Conservation (phyloP, 2,329 filamentous ascomycete species). For the Hortaea sp. region DNA sequence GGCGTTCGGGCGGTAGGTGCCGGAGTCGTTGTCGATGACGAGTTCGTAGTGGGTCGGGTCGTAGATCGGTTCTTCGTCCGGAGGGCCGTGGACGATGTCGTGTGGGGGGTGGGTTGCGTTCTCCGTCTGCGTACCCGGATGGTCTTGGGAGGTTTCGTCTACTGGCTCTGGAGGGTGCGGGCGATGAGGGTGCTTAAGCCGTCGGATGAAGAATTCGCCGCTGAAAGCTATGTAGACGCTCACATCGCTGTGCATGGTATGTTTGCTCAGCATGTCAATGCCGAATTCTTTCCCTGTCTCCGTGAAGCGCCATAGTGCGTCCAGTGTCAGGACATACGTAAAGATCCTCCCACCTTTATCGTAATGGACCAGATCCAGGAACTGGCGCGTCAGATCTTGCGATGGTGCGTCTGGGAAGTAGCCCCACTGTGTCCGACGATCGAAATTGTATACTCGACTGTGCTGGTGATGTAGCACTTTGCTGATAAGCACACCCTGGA, state of each 20-base stretch:
- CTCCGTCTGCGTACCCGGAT: slow-evolving; percentile 29
- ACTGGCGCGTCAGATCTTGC: slow-evolving; percentile 62
- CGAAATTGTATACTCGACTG: slow-evolving; percentile 78
- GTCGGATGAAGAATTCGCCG: slow-evolving; percentile 84
- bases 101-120: slow-evolving; percentile 43
- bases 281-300: slow-evolving; percentile 94
- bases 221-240: slow-evolving; percentile 84
- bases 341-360: slow-evolving; percentile 79
- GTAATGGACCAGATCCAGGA: slow-evolving; percentile 77
- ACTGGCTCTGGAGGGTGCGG: slow-evolving; percentile 34
- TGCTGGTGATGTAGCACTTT: slow-evolving; percentile 86
- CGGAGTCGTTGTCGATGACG: slow-evolving; percentile 89
- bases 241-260: slow-evolving; percentile 94
- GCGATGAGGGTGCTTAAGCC: slow-evolving; percentile 44
- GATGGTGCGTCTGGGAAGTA: slow-evolving; percentile 48
- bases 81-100: slow-evolving; percentile 38
- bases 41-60: slow-evolving; percentile 64
- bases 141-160: slow-evolving; percentile 31
- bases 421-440: slow-evolving; percentile 64
- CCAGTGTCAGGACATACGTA: slow-evolving; percentile 83
- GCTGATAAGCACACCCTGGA: slow-evolving; percentile 72
- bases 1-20: slow-evolving; percentile 83
- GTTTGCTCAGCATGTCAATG: slow-evolving; percentile 85
- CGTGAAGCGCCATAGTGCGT: slow-evolving; percentile 79
- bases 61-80: slow-evolving; percentile 33